phyloP scores from a whole-genome alignment of 345 rosid species.

The Corymbia maculata region DNA sequence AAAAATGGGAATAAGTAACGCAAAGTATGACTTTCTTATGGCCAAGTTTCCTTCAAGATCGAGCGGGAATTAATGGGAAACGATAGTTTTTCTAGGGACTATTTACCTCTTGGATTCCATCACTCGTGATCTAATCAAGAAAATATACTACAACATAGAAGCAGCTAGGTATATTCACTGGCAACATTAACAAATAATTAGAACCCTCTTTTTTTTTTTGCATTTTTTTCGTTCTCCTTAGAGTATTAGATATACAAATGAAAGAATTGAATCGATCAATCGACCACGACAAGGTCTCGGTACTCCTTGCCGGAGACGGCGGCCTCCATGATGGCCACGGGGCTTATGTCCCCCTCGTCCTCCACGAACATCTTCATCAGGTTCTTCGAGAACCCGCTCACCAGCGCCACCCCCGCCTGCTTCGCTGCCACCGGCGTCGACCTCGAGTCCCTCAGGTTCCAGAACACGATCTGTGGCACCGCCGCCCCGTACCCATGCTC shows the following conservation, averaged over 20 bases:
- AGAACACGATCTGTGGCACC: conserved; percentile 56
- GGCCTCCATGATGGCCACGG: conserved; percentile 31
- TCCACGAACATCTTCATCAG: conserved; percentile 45
- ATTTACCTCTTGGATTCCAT: neutral
- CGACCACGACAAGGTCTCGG: conserved; percentile 25
- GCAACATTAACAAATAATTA: neutral
- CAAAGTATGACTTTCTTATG: neutral
- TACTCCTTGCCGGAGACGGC: conserved; percentile 45
- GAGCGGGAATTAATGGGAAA: neutral
- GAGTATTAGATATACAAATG: neutral
- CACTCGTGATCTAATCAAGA: neutral
- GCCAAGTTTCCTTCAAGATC: neutral
- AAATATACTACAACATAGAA: neutral
- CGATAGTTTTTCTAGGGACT: no score
- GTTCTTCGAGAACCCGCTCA: conserved; percentile 72
- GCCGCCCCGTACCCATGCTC: conserved; percentile 37
- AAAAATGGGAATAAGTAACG: neutral
- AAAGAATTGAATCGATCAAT: neutral
- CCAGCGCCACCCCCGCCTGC: conserved; percentile 44
- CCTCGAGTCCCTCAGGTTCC: conserved; percentile 53
- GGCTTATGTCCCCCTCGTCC: conserved; percentile 22
- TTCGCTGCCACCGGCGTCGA: conserved; percentile 35
- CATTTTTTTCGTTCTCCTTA: neutral
- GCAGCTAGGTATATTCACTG: neutral
- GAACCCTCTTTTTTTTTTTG: neutral